Percentiles rank a stretch among this genome's conserved stretches.
Evolutionary conservation across 2,329 filamentous ascomycete genomes (phyloP).

Genomic region (Xylaria sp.): DNA sequence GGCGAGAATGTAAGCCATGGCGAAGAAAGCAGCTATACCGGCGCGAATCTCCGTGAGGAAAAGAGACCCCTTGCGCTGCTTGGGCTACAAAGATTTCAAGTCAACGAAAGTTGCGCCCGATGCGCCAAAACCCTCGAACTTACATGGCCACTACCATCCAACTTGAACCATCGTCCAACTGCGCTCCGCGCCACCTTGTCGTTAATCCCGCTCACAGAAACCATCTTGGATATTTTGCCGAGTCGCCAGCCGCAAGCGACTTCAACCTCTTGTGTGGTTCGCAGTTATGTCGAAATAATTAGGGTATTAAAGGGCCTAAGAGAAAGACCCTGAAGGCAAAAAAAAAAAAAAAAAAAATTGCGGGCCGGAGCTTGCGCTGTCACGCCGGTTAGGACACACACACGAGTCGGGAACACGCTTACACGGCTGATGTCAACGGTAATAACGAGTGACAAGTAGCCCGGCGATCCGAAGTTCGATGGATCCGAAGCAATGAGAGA

Average conservation of each 20-base stretch:
- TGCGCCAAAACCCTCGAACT: constrained; percentile 44
- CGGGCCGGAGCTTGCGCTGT: constrained; percentile 17
- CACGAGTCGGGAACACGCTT: constrained; percentile 3
- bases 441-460: constrained; percentile 3
- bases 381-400: constrained; percentile 7
- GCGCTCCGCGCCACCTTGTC: constrained; percentile 58
- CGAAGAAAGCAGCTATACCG: constrained; percentile 75
- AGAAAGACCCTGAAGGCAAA: neutral
- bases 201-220: constrained; percentile 19
- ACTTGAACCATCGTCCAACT: constrained; percentile 75
- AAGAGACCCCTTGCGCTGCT: constrained; percentile 73
- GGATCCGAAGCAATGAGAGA: constrained; percentile 1
- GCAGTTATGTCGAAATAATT: neutral
- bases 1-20: constrained; percentile 63
- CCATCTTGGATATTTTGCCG: constrained; percentile 5
- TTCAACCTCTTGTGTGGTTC: constrained; percentile 12
- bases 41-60: constrained; percentile 87
- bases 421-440: neutral
- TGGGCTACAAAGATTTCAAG: constrained; percentile 49
- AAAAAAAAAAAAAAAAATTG: constrained; percentile 1
- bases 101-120: constrained; percentile 29
- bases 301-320: neutral
- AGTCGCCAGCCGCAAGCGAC: constrained; percentile 18
- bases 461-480: neutral
- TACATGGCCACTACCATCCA: constrained; percentile 84